phyloP scores from a whole-genome alignment of 1,284 basidiomycete genomes.

The Ganoderma lingzhi region DNA sequence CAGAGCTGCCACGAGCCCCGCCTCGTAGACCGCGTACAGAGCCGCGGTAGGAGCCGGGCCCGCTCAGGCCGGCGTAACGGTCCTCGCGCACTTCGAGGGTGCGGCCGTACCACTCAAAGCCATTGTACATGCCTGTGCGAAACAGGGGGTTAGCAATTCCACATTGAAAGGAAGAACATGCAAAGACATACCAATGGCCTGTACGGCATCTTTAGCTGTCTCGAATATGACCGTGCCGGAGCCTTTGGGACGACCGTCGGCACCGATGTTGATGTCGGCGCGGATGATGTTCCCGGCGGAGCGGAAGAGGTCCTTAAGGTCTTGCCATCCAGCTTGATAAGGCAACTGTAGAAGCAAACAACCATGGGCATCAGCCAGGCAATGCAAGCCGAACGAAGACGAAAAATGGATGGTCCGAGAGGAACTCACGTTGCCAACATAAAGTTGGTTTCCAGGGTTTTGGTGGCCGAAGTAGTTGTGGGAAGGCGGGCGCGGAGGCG shows the following conservation, averaged over 20 bases:
- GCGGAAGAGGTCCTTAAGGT: conserved; percentile 96
- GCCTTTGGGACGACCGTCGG: conserved; percentile 93
- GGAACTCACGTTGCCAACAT: conserved; percentile 85
- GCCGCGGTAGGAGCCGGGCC: conserved; percentile 64
- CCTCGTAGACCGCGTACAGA: conserved; percentile 50
- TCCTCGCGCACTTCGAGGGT: conserved; percentile 95
- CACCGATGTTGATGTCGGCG: conserved; percentile 92
- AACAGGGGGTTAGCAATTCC: neutral
- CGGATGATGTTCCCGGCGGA: conserved; percentile 93
- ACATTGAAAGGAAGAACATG: neutral
- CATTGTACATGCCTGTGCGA: conserved; percentile 86
- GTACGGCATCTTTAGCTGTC: conserved; percentile 88
- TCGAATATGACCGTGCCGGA: conserved; percentile 96
- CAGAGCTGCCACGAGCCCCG: conserved; percentile 38
- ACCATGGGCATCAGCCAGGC: neutral
- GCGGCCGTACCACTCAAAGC: conserved; percentile 94
- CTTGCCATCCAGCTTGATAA: conserved; percentile 97
- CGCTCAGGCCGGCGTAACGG: conserved; percentile 85
- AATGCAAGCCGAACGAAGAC: conserved; percentile 1
- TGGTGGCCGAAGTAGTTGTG: conserved; percentile 72
- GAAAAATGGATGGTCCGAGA: neutral
- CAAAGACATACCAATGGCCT: conserved; percentile 81
- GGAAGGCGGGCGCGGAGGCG: conserved; percentile 77
- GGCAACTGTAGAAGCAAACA: conserved; percentile 68
- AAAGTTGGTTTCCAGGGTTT: conserved; percentile 90